Evolutionary conservation across 176 grass and related monocot genomes (phyloP).

Genomic region (Oryza rufipogon): DNA sequence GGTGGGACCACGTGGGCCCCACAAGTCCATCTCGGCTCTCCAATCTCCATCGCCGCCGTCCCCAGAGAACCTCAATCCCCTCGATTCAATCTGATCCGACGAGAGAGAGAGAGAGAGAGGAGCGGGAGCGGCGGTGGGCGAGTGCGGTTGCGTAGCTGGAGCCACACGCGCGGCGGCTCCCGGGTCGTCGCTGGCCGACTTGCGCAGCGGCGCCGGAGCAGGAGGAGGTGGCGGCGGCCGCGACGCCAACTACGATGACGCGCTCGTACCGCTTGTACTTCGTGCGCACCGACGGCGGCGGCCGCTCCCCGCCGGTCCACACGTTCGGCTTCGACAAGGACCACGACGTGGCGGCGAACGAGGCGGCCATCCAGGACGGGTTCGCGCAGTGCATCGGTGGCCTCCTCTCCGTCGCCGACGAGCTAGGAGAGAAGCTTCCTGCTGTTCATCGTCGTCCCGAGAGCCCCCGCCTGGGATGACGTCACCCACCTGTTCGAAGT

Average conservation of each 20-base stretch:
- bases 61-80: too few relatives aligned
- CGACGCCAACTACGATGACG: slow-evolving; percentile 44
- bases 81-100: too few relatives aligned
- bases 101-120: too few relatives aligned
- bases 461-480: background rate
- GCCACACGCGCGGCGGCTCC: too few relatives aligned
- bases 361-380: slow-evolving; percentile 62
- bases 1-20: too few relatives aligned
- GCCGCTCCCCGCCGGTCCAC: slow-evolving; percentile 55
- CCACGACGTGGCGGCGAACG: slow-evolving; percentile 68
- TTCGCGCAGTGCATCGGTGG: slow-evolving; percentile 82
- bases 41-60: too few relatives aligned
- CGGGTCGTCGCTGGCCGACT: too few relatives aligned
- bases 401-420: slow-evolving; percentile 66
- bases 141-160: too few relatives aligned
- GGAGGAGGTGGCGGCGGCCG: background rate
- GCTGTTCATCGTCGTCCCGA: slow-evolving; percentile 59
- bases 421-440: slow-evolving; percentile 86
- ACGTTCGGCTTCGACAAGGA: slow-evolving; percentile 78
- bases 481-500: slow-evolving; percentile 48
- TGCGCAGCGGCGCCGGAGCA: too few relatives aligned
- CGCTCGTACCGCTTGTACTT: slow-evolving; percentile 64
- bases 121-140: too few relatives aligned
- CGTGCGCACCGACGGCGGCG: background rate
- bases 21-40: too few relatives aligned